Percentiles rank a stretch among this genome's conserved stretches.
Conservation (phyloP, 805 yeast genomes). For the Wickerhamiella vanderwaltii region DNA sequence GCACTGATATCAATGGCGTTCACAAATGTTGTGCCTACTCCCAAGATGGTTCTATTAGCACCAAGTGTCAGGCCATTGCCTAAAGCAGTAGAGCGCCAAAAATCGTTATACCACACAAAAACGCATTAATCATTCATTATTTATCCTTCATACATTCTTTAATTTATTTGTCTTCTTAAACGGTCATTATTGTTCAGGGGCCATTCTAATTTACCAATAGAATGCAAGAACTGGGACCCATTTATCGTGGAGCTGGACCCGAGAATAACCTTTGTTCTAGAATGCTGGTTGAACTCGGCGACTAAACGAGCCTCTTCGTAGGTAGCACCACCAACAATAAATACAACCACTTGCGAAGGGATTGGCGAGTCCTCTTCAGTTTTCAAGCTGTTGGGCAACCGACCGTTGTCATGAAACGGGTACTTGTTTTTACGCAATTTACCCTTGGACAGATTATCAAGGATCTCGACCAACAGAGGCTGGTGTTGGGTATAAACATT, state of each 20-base stretch:
- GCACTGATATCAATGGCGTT: background rate
- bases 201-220: constrained; percentile 4
- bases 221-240: constrained; percentile 32
- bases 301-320: constrained; percentile 77
- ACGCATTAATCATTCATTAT: background rate
- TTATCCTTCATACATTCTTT: background rate
- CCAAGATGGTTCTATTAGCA: constrained; percentile 1
- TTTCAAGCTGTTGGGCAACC: constrained; percentile 16
- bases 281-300: constrained; percentile 48
- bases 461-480: constrained; percentile 50
- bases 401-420: constrained; percentile 34
- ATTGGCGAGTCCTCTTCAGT: constrained; percentile 22
- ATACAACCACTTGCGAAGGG: constrained; percentile 30
- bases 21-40: constrained; percentile 7
- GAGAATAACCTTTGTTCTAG: constrained; percentile 50
- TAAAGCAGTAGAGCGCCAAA: background rate
- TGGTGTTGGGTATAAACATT: constrained; percentile 79
- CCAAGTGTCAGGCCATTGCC: constrained; percentile 5
- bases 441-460: constrained; percentile 33
- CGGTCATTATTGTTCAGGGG: constrained; percentile 5
- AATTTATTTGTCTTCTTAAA: background rate
- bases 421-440: constrained; percentile 31
- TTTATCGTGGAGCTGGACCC: constrained; percentile 57
- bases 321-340: constrained; percentile 73
- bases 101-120: background rate